Base-by-base conservation (phyloP, 805 yeast species). In the Lipomyces starkeyi region DNA sequence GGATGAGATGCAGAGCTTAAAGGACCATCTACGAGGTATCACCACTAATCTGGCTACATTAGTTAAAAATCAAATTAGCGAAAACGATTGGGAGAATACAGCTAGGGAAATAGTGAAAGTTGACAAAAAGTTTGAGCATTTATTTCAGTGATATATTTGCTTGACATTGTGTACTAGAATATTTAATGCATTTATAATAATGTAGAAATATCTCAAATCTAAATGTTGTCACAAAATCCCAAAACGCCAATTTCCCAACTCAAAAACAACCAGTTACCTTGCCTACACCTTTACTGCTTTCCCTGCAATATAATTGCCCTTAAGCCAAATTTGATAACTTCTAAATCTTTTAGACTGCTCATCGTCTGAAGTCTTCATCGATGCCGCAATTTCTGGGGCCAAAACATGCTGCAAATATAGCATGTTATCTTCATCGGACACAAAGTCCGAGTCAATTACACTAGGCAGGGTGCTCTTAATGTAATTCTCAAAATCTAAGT, bases 401-500 rank as follows among this genome's bases (percentile, higher is more conserved):
- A 64, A 57, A 8, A 68, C 58, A 40, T 61, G 68, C 55, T 62
- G 66, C 43, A 59, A 57, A 47, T 69, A 69, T 27, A 67, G 53
- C 29, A 60, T 66, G 25, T 61, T 53, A 58, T 69, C 70, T 47
- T 66, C 70, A 25, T 62, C 69, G 7, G 62, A 40, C 47, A 65
- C 69, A 34, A 59, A 55, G 29, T 54, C 56, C 25, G 66, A 22
- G 47, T 65, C 62, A 22, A 64, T 58, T 13, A 63, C 70, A 6
- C 53, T 65, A 7, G 66, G 60, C 27, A 25, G 9, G 3, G 70
- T 63, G 11, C 65, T 91, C 73, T 86, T 88, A n/a, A 91, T 70
- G 60, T 91, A 83, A 0, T 89, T 88, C 73, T 90, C 83, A 65
- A 85, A 69, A 13, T 70, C 73, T 9, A 63, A 34, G 58, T 60